phyloP scores from a whole-genome alignment of 331 rosid species.

The Quercus tomentella region DNA sequence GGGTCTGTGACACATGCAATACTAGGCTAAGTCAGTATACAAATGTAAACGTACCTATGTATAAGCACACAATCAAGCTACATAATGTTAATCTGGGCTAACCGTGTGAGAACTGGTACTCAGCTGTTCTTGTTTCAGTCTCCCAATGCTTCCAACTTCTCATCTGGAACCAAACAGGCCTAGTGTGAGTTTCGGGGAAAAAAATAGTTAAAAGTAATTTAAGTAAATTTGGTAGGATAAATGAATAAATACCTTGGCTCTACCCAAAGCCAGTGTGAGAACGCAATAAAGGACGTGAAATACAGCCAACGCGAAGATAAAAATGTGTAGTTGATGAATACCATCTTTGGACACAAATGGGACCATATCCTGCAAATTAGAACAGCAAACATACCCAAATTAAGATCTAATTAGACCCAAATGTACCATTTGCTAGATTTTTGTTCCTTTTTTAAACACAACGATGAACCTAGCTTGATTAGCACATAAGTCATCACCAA shows the following conservation, averaged over 20 bases:
- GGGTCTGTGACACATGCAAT: conserved; percentile 45
- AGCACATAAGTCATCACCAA: no score
- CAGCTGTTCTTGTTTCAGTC: conserved; percentile 68
- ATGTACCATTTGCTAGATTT: neutral
- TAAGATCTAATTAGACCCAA: neutral
- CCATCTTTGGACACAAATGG: conserved; percentile 68
- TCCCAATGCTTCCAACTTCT: conserved; percentile 90
- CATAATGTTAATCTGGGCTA: neutral
- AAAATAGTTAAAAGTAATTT: no score
- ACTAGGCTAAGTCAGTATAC: neutral
- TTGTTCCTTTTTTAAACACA: neutral
- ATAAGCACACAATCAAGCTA: neutral
- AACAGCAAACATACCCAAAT: neutral
- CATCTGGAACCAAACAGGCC: conserved; percentile 50
- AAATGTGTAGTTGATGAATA: conserved; percentile 88
- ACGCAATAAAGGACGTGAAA: conserved; percentile 75
- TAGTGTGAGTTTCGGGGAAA: neutral
- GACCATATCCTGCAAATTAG: conserved; percentile 51
- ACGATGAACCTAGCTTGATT: no score
- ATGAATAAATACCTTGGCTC: conserved; percentile 49
- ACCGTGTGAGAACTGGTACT: conserved; percentile 87
- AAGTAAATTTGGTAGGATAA: neutral
- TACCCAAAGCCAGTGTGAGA: conserved; percentile 63
- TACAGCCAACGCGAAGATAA: conserved; percentile 73
- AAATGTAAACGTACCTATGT: neutral